phyloP scores from a whole-genome alignment of 495 filamentous ascomycete species.

The Corynascus novoguineensis region DNA sequence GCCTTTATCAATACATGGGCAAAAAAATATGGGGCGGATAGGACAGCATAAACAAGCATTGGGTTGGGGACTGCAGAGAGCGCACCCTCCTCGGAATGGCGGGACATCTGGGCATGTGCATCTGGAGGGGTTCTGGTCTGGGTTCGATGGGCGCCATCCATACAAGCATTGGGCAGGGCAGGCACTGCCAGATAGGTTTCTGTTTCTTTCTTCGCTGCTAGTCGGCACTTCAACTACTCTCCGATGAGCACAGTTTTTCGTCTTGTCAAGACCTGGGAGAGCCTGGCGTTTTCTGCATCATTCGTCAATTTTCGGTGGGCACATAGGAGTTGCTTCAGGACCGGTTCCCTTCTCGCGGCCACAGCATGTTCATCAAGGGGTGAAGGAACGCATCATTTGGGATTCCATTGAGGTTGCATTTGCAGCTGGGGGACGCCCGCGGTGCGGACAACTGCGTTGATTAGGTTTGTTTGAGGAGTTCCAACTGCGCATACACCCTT shows the following conservation, averaged over 20 bases:
- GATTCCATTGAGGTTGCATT: slow-evolving; percentile 1
- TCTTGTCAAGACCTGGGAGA: neutral
- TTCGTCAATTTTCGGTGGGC: neutral
- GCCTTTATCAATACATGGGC: neutral
- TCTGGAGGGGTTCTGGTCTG: neutral
- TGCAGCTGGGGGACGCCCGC: neutral
- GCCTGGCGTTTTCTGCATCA: neutral
- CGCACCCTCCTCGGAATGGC: neutral
- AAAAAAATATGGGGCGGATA: slow-evolving; percentile 8
- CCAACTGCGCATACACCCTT: neutral
- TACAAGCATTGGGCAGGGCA: slow-evolving; percentile 1
- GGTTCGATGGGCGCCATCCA: slow-evolving; percentile 3
- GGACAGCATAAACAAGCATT: slow-evolving; percentile 10
- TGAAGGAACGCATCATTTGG: neutral
- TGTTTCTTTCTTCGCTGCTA: slow-evolving; percentile 6
- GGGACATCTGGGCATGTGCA: slow-evolving; percentile 4
- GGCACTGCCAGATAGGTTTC: neutral
- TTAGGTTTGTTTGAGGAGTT: neutral
- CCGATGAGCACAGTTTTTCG: neutral
- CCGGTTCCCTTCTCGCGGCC: neutral
- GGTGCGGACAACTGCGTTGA: neutral
- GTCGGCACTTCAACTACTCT: slow-evolving; percentile 2
- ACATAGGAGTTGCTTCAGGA: neutral
- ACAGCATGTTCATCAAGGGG: neutral
- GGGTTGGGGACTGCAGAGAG: neutral